These are phyloP conservation scores for Rosa lucieae DNA, from an alignment of 306 rosid species.

Conservation along the genomic window DNA sequence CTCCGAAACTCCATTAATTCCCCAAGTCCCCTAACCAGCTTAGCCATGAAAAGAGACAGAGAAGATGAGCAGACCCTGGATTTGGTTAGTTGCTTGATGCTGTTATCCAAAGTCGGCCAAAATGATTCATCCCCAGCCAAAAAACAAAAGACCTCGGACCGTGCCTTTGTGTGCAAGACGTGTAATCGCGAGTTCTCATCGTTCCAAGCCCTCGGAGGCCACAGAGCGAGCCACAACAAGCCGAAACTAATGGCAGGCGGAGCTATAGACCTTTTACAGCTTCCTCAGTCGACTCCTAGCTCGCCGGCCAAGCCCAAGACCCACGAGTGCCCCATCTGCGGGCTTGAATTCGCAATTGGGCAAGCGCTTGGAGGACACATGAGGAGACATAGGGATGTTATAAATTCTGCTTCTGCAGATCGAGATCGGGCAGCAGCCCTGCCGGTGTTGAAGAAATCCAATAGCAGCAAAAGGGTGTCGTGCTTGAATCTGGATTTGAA, in stretches of 20 bases:
- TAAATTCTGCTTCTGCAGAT: neutral
- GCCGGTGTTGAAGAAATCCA: slow-evolving; percentile 11
- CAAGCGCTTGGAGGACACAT: slow-evolving; percentile 39
- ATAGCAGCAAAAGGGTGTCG: slow-evolving; percentile 9
- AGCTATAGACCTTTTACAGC: neutral
- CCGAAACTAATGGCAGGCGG: slow-evolving; percentile 29
- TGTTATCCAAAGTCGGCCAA: slow-evolving; percentile 43
- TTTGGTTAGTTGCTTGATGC: slow-evolving; percentile 49
- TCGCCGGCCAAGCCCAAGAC: slow-evolving; percentile 32
- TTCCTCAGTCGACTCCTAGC: neutral
- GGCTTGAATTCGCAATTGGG: slow-evolving; percentile 49
- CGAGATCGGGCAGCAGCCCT: neutral
- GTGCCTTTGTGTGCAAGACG: slow-evolving; percentile 63
- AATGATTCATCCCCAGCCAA: neutral
- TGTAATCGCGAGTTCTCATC: slow-evolving; percentile 51
- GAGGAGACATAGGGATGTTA: slow-evolving; percentile 51
- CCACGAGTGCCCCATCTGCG: slow-evolving; percentile 60
- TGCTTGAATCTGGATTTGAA: slow-evolving; percentile 10
- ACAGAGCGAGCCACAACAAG: slow-evolving; percentile 67
- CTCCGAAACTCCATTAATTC: neutral
- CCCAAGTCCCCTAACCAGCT: neutral
- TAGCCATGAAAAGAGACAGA: slow-evolving; percentile 54
- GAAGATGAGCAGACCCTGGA: slow-evolving; percentile 20
- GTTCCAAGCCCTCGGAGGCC: slow-evolving; percentile 79
- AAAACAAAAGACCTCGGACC: neutral